Evolutionary conservation across 169 alveolate species (phyloP), one percentile per base, ranked within the genome.

Genomic region (Cryptosporidium andersoni): DNA sequence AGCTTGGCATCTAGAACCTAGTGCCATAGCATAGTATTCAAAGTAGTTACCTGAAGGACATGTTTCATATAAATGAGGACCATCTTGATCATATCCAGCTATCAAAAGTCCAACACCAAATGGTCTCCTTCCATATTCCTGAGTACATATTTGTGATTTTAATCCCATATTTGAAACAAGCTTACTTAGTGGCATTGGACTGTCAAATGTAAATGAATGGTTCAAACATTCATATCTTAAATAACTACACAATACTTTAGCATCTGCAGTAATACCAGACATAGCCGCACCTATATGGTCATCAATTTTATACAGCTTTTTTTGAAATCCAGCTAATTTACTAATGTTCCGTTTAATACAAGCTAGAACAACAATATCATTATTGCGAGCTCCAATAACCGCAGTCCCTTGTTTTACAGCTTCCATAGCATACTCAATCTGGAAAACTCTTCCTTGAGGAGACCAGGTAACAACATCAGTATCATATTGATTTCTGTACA

Each of bases 221-320:
- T 95, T 94, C 58, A 97, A 91, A 90, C 99, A 97, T 91, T 97
- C 99, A 81, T 92, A 96, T 81, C 97, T 91, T 94, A 96, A 92
- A 68, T 90, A 94, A 85, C 92, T 92, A 81, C 97, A 94, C 6
- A 90, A 14, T 56, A 90, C 92, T 89, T 96, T 92, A 3, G 99
- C 99, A 88, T 98, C 99, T n/a, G 99, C 98, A 36, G 99, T 96
- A 42, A 98, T 92, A 36, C 99, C 99, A 25, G 99, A 96, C 92
- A 97, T 95, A 4, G 98, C 99, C 42, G 96, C 97, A 36, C 98
- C 99, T 64, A 97, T 93, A 68, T 98, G 97, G 85, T 96, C 98
- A 85, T 97, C 99, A 49, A 97, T 93, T 80, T 95, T 94, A 90
- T 95, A 97, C 52, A 97, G 89, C 82, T 98, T 98, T 88, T 97